A percentile compares a stretch with the other conserved stretches of the same genome.
Evolutionary conservation across 2,329 filamentous ascomycete species (phyloP).

Genomic region (Claviceps monticola): DNA sequence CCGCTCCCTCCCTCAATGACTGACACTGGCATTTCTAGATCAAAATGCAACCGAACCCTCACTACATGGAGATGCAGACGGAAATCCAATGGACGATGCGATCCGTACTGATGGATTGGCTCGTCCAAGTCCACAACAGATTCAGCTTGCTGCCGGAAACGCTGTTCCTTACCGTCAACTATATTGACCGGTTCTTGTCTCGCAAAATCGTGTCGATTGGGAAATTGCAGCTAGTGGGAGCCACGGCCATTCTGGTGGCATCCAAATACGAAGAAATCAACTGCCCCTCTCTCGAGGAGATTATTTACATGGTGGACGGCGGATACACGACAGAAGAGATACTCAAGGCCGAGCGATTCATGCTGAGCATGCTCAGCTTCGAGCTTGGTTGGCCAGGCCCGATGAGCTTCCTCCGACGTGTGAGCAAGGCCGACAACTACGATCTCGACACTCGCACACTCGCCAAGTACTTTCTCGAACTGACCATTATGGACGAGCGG

Average conservation of each 20-base stretch:
- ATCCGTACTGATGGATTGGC: constrained; percentile 92
- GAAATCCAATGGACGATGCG: constrained; percentile 99
- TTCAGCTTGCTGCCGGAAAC: constrained; percentile 90
- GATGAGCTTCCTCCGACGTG: constrained; percentile 92
- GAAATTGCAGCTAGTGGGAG: constrained; percentile 90
- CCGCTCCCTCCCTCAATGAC: not conserved
- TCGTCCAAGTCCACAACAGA: constrained; percentile 87
- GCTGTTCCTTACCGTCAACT: constrained; percentile 88
- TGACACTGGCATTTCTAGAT: constrained; percentile 29
- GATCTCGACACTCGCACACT: constrained; percentile 89
- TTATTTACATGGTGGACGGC: constrained; percentile 95
- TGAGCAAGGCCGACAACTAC: constrained; percentile 98
- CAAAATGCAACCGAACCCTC: constrained; percentile 70
- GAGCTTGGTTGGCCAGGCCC: constrained; percentile 97
- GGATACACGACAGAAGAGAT: constrained; percentile 87
- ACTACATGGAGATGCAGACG: constrained; percentile 96
- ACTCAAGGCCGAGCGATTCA: constrained; percentile 92
- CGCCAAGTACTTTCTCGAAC: constrained; percentile 94
- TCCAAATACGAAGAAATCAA: constrained; percentile 99
- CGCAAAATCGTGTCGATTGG: constrained; percentile 88
- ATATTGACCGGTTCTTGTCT: constrained; percentile 91
- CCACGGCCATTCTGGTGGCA: constrained; percentile 88
- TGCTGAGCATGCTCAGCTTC: constrained; percentile 92
- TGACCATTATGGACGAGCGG: constrained; percentile 95
- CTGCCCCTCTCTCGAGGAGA: constrained; percentile 86